phyloP scores from a whole-genome alignment of 2,329 filamentous ascomycete species.

The Endothia cerciana region DNA sequence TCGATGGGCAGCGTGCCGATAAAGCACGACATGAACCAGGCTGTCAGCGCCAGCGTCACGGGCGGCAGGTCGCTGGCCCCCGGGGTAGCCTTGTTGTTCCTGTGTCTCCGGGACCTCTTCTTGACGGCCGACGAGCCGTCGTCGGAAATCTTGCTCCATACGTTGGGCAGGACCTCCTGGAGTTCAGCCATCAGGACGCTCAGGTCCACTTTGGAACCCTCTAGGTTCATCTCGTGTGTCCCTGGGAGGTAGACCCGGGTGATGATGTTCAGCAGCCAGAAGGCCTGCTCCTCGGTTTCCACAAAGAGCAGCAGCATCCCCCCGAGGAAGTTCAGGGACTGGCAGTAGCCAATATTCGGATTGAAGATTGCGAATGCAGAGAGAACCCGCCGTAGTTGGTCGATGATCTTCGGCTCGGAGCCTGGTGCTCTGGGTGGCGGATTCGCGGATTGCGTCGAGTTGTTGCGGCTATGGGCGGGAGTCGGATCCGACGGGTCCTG shows the following conservation, averaged over 20 bases:
- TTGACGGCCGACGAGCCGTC: conserved; percentile 25
- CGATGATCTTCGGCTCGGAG: conserved; percentile 77
- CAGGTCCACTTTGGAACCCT: conserved; percentile 91
- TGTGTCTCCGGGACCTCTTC: conserved; percentile 22
- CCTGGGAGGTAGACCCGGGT: conserved; percentile 86
- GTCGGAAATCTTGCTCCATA: conserved; percentile 80
- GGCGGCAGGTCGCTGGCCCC: conserved; percentile 65
- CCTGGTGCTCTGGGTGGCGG: conserved; percentile 40
- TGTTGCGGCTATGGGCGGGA: conserved; percentile 35
- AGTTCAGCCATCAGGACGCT: conserved; percentile 89
- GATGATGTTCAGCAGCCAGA: conserved; percentile 92
- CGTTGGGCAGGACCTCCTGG: conserved; percentile 76
- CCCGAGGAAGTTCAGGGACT: conserved; percentile 93
- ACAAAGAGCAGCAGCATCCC: conserved; percentile 89
- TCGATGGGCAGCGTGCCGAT: conserved; percentile 92
- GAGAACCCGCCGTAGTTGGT: conserved; percentile 80
- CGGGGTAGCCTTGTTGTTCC: background rate
- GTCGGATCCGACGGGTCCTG: conserved; percentile 38
- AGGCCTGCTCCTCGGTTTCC: conserved; percentile 84
- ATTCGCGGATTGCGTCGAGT: conserved; percentile 29
- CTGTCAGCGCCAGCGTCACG: conserved; percentile 88
- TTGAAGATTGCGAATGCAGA: conserved; percentile 91
- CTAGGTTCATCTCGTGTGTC: conserved; percentile 87
- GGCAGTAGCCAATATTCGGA: conserved; percentile 90
- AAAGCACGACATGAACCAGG: conserved; percentile 98